Conservation (phyloP, 371 early-diverging fungal species). For the Umbelopsis sp. region DNA sequence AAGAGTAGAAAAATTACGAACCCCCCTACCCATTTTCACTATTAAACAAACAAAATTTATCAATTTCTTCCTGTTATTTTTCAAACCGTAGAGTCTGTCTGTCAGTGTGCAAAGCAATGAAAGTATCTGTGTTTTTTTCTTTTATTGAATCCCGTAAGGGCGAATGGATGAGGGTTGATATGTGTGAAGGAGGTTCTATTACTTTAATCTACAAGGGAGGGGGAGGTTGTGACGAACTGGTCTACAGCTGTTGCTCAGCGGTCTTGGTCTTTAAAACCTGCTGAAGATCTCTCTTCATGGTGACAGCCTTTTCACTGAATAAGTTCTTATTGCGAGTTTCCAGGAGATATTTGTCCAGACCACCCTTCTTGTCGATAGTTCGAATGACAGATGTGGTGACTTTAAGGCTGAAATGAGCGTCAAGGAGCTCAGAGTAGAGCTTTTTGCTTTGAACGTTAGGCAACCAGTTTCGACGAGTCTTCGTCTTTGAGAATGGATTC, state of each 20-base stretch:
- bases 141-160: background rate
- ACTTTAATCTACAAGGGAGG: constrained; percentile 14
- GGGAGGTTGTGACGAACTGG: constrained; percentile 1
- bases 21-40: background rate
- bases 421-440: constrained; percentile 71
- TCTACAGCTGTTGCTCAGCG: constrained; percentile 13
- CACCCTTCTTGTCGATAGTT: constrained; percentile 88
- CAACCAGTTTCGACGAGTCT: constrained; percentile 81
- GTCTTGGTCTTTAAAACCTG: constrained; percentile 14
- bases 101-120: background rate
- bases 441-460: constrained; percentile 79
- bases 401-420: constrained; percentile 60
- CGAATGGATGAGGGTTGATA: background rate
- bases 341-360: constrained; percentile 78
- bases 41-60: background rate
- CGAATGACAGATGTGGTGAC: constrained; percentile 76
- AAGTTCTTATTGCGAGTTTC: constrained; percentile 71
- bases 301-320: constrained; percentile 55
- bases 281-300: constrained; percentile 43
- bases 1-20: constrained; percentile 18
- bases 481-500: constrained; percentile 75
- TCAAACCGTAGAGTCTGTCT: background rate
- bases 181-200: constrained; percentile 3
- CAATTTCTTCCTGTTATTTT: background rate
- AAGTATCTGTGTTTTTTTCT: background rate